Evolutionary conservation across 306 rosid genomes (phyloP).

Genomic region (Vigna hirtella): DNA sequence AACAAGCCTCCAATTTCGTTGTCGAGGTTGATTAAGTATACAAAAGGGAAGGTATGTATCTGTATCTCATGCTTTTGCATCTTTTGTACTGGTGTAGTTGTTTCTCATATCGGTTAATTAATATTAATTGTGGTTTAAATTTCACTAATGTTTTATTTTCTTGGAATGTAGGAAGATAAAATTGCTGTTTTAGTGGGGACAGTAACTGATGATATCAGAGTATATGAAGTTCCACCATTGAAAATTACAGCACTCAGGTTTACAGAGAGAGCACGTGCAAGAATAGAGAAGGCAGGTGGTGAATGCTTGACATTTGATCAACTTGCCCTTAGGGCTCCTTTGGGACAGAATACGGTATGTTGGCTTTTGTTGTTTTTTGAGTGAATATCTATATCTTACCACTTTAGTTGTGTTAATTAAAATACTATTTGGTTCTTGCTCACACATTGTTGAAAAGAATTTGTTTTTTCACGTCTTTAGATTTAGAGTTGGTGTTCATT

Average conservation of each 20-base stretch:
- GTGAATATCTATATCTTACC: background rate
- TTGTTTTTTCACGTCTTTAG: no score
- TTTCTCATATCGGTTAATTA: background rate
- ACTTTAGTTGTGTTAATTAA: no score
- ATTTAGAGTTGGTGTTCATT: background rate
- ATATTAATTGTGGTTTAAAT: background rate
- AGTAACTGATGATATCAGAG: constrained; percentile 75
- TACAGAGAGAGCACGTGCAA: constrained; percentile 83
- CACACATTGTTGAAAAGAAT: no score
- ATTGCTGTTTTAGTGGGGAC: constrained; percentile 73
- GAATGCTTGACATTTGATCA: constrained; percentile 86
- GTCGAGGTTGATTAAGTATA: constrained; percentile 60
- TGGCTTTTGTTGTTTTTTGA: background rate
- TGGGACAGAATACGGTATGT: constrained; percentile 83
- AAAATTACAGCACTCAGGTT: constrained; percentile 73
- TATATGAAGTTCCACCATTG: constrained; percentile 72
- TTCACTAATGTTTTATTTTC: background rate
- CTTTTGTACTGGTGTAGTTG: background rate
- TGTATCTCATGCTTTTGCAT: background rate
- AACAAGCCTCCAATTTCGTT: constrained; percentile 82
- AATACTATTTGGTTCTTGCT: no score
- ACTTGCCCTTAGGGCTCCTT: constrained; percentile 78
- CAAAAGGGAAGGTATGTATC: constrained; percentile 65
- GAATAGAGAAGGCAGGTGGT: constrained; percentile 83
- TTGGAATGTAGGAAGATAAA: constrained; percentile 56